Percentiles rank a stretch among this genome's conserved stretches.
These are phyloP conservation scores for Brassica cretica DNA, from an alignment of 345 rosid genomes.

Conservation along the genomic window DNA sequence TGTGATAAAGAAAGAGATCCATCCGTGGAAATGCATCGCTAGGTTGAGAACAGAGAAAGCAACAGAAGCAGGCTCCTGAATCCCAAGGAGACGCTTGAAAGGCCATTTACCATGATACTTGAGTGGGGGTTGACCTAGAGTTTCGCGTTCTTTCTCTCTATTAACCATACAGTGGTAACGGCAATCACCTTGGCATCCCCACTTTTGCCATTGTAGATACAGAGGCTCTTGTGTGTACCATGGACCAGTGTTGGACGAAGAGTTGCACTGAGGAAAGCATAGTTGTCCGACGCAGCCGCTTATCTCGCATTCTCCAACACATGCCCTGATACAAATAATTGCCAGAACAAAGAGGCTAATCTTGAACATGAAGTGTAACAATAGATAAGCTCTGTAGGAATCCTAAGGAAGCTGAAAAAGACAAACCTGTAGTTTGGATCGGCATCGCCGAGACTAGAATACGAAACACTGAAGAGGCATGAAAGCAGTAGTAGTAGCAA, in stretches of 20 bases:
- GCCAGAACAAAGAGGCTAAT: not conserved
- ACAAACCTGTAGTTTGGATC: slow-evolving; percentile 64
- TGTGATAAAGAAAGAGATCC: slow-evolving; percentile 72
- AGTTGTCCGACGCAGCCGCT: slow-evolving; percentile 61
- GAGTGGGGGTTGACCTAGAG: slow-evolving; percentile 50
- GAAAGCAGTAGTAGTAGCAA: slow-evolving; percentile 30
- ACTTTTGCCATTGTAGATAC: slow-evolving; percentile 61
- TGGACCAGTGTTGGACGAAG: slow-evolving; percentile 55
- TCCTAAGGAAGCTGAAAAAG: not conserved
- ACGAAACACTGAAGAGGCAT: slow-evolving; percentile 40
- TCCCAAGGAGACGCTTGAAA: slow-evolving; percentile 63
- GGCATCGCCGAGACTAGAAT: slow-evolving; percentile 75
- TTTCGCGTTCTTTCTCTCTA: slow-evolving; percentile 57
- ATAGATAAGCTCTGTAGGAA: not conserved
- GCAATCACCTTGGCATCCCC: slow-evolving; percentile 76
- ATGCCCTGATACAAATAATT: slow-evolving; percentile 45
- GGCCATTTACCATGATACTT: slow-evolving; percentile 92
- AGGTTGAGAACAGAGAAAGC: slow-evolving; percentile 71
- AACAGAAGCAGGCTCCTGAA: slow-evolving; percentile 80
- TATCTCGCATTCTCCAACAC: slow-evolving; percentile 56
- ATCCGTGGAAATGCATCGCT: slow-evolving; percentile 75
- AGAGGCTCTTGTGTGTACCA: slow-evolving; percentile 75
- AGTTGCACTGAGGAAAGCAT: slow-evolving; percentile 71
- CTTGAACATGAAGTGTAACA: no score
- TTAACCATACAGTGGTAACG: slow-evolving; percentile 69